Evolutionary conservation across 108 stramenopile species (phyloP).

Genomic region (Stephanodiscus triporus): DNA sequence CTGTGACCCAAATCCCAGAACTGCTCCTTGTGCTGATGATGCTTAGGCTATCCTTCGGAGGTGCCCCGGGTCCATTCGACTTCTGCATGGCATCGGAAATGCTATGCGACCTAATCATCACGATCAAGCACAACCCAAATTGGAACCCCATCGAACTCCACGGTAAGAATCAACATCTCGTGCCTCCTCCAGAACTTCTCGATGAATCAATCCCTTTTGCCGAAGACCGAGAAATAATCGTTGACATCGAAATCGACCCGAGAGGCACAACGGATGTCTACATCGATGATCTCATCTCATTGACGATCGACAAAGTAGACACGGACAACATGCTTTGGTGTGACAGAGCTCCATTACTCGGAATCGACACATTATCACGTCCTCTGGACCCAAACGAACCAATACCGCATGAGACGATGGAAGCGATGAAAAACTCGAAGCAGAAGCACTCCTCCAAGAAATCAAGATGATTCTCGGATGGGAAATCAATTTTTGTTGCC

Average conservation of each 20-base stretch:
- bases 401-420: too few relatives aligned
- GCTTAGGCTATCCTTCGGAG: constrained; percentile 26
- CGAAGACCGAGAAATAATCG: constrained; percentile 12
- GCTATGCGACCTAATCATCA: too few relatives aligned
- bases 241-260: constrained; percentile 16
- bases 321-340: constrained; percentile 9
- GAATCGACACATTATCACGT: constrained; percentile 14
- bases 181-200: too few relatives aligned
- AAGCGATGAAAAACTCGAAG: too few relatives aligned
- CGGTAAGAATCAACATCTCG: neutral
- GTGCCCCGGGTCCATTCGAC: too few relatives aligned
- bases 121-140: constrained; percentile 1
- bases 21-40: too few relatives aligned
- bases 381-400: neutral
- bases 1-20: constrained; percentile 18
- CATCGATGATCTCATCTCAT: too few relatives aligned
- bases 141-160: constrained; percentile 21
- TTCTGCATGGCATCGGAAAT: too few relatives aligned
- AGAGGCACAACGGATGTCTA: too few relatives aligned
- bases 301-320: constrained; percentile 18
- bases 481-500: constrained; percentile 10
- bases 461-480: constrained; percentile 40
- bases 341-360: constrained; percentile 19
- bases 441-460: too few relatives aligned
- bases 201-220: constrained; percentile 7